Evolutionary conservation across 257 asterid genomes (phyloP).

Genomic region (Solanum etuberosum): DNA sequence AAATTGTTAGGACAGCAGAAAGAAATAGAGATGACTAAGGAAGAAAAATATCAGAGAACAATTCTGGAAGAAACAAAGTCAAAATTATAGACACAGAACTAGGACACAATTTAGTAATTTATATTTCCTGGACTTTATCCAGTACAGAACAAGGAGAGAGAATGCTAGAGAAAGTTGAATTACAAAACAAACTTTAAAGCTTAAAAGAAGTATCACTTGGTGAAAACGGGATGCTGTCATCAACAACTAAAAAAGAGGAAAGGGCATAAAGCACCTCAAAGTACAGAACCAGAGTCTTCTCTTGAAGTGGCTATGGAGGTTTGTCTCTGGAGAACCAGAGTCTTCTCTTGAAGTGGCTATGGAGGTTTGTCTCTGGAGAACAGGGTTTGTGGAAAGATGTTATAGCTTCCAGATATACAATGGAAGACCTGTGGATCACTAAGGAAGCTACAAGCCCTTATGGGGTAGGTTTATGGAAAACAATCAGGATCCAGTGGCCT

Average conservation of each 20-base stretch:
- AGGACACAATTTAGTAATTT: background rate
- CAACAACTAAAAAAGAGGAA: background rate
- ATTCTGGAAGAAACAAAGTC: background rate
- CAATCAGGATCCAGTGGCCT: background rate
- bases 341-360: background rate
- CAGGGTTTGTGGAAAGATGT: background rate
- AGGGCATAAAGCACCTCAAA: background rate
- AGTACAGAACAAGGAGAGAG: background rate
- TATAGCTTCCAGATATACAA: background rate
- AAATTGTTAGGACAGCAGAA: background rate
- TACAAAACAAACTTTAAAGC: background rate
- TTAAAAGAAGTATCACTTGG: background rate
- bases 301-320: background rate
- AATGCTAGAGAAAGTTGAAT: background rate
- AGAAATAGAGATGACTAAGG: background rate
- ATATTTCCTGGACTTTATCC: background rate
- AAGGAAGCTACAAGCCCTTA: background rate
- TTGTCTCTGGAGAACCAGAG: background rate
- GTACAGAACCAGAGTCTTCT: background rate
- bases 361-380: background rate
- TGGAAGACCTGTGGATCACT: background rate
- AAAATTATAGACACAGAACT: background rate
- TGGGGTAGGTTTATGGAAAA: background rate
- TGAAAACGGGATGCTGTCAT: background rate
- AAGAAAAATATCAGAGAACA: background rate